Conservation (phyloP, 2,329 filamentous ascomycete genomes). For the Gnomoniopsis smithogilvyi region DNA sequence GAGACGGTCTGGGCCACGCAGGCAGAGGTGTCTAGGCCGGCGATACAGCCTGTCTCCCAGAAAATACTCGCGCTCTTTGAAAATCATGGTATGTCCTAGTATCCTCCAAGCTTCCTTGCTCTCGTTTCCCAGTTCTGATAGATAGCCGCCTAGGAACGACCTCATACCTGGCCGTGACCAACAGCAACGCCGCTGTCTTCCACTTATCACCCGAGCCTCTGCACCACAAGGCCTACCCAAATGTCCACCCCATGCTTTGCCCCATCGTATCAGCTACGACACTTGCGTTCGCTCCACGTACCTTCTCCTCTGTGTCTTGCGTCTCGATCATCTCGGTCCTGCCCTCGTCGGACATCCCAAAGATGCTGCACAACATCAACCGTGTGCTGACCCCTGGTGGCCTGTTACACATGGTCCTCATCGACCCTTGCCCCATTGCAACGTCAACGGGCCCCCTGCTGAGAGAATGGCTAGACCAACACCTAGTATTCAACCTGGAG, state of each 20-base stretch:
- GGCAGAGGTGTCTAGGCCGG: constrained; percentile 12
- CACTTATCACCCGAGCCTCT: constrained; percentile 44
- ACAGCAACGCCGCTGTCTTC: constrained; percentile 38
- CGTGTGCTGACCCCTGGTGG: constrained; percentile 54
- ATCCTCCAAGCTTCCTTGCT: too few relatives aligned
- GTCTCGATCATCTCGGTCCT: constrained; percentile 56
- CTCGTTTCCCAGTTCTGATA: constrained; percentile 15
- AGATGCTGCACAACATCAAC: constrained; percentile 53
- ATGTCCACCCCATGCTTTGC: constrained; percentile 37
- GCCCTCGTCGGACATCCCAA: constrained; percentile 53
- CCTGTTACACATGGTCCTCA: constrained; percentile 55
- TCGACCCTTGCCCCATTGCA: constrained; percentile 59
- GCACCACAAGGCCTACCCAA: constrained; percentile 33
- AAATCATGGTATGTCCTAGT: constrained; percentile 39
- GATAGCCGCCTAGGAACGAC: constrained; percentile 37
- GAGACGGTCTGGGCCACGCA: constrained; percentile 30
- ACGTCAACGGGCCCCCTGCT: constrained; percentile 55
- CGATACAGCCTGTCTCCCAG: constrained; percentile 21
- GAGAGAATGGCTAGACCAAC: constrained; percentile 58
- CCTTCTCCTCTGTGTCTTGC: constrained; percentile 49
- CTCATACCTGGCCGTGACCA: constrained; percentile 45
- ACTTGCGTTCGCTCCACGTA: constrained; percentile 35
- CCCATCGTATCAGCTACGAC: constrained; percentile 33
- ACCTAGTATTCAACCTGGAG: constrained; percentile 58
- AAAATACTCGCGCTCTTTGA: constrained; percentile 51